phyloP scores from a whole-genome alignment of 768 basidiomycete species.

The Dendrothele bispora region DNA sequence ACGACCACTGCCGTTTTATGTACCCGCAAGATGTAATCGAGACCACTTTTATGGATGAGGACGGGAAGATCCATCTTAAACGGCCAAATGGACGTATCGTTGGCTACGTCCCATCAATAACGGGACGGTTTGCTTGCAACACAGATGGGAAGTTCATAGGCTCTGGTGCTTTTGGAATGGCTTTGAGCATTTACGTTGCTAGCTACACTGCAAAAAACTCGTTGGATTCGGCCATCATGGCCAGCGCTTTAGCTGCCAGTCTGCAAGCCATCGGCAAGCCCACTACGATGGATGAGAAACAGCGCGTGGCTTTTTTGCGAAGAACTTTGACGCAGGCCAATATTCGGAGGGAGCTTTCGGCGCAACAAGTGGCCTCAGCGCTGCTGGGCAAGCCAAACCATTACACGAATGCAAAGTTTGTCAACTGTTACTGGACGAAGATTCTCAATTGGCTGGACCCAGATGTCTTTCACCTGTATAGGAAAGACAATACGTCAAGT shows the following conservation, averaged over 20 bases:
- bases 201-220: constrained; percentile 2
- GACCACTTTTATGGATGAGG: constrained; percentile 1
- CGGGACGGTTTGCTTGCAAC: constrained; percentile 1
- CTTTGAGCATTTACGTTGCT: constrained; percentile 3
- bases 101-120: background rate
- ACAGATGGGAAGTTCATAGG: constrained; percentile 6
- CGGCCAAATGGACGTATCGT: background rate
- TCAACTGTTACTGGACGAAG: background rate
- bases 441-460: background rate
- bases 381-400: background rate
- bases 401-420: background rate
- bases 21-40: background rate
- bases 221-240: background rate
- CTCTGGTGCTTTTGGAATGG: constrained; percentile 5
- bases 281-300: background rate
- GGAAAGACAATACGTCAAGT: background rate
- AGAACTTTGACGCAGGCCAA: background rate
- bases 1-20: constrained; percentile 7
- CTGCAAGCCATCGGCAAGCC: background rate
- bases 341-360: background rate
- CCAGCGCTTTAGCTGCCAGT: background rate
- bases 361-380: background rate
- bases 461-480: background rate
- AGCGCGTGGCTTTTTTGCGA: background rate
- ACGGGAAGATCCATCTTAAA: constrained; percentile 1